phyloP scores from a whole-genome alignment of 768 basidiomycete species.

The Neoboletus brunneissimus region DNA sequence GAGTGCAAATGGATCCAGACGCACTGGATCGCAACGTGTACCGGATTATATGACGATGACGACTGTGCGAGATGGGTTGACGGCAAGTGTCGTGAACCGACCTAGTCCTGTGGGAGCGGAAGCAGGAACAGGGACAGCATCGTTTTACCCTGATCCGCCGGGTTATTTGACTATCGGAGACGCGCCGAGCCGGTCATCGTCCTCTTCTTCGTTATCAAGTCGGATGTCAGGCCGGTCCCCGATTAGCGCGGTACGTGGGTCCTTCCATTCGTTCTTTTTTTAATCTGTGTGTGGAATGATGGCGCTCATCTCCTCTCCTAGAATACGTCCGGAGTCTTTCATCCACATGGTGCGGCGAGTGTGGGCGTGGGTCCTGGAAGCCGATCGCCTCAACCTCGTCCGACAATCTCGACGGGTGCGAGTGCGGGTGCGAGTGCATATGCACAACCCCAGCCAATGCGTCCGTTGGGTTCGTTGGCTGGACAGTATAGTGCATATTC shows the following conservation, averaged over 20 bases:
- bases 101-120: conserved; percentile 16
- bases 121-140: conserved; percentile 3
- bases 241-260: conserved; percentile 24
- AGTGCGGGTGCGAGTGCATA: conserved; percentile 9
- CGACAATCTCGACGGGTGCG: conserved; percentile 10
- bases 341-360: conserved; percentile 11
- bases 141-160: conserved; percentile 26
- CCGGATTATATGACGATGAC: conserved; percentile 36
- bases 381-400: conserved; percentile 22
- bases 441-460: conserved; percentile 26
- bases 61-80: conserved; percentile 26
- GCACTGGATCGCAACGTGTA: conserved; percentile 23
- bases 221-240: conserved; percentile 33
- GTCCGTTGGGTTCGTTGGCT: conserved; percentile 9
- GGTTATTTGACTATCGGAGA: conserved; percentile 24
- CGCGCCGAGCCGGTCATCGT: conserved; percentile 31
- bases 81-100: conserved; percentile 23
- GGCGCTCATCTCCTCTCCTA: conserved; percentile 10
- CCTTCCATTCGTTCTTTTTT: neutral
- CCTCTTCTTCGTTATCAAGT: conserved; percentile 33
- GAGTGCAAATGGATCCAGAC: conserved; percentile 7
- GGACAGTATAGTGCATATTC: conserved; percentile 23
- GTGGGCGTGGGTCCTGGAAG: conserved; percentile 6
- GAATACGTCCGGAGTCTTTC: conserved; percentile 27
- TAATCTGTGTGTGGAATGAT: neutral